phyloP scores from a whole-genome alignment of 805 yeast species.

The Cyberlindnera mrakii region DNA sequence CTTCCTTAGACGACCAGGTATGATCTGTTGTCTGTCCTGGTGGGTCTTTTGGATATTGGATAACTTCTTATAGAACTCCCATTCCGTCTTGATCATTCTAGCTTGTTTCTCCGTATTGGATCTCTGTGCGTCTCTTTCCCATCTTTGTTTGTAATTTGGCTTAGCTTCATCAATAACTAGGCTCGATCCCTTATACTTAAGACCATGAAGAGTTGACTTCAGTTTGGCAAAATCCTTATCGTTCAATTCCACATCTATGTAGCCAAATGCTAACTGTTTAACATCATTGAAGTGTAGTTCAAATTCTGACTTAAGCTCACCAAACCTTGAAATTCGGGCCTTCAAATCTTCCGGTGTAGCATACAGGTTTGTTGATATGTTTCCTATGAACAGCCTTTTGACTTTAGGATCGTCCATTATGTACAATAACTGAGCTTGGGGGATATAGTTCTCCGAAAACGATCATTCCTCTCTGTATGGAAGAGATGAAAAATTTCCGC shows the following conservation, averaged over 20 bases:
- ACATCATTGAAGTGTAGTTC: constrained; percentile 48
- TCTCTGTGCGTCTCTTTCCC: constrained; percentile 41
- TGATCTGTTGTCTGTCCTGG: constrained; percentile 36
- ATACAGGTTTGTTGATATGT: constrained; percentile 50
- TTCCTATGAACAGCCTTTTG: constrained; percentile 58
- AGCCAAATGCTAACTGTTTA: constrained; percentile 46
- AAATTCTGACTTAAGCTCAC: constrained; percentile 43
- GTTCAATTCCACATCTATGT: constrained; percentile 50
- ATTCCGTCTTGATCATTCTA: constrained; percentile 32
- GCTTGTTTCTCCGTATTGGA: constrained; percentile 24
- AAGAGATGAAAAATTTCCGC: too few species aligned
- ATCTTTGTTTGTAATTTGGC: constrained; percentile 40
- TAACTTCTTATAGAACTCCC: constrained; percentile 31
- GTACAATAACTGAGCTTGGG: background rate
- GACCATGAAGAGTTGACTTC: constrained; percentile 57
- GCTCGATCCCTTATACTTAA: constrained; percentile 68
- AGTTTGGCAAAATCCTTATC: constrained; percentile 43
- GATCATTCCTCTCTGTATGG: too few species aligned
- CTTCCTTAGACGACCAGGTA: constrained; percentile 57
- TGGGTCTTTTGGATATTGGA: constrained; percentile 33
- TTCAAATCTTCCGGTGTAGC: constrained; percentile 40
- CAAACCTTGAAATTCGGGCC: constrained; percentile 57
- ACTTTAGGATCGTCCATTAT: constrained; percentile 3
- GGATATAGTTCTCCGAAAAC: too few species aligned
- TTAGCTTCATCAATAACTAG: constrained; percentile 59